Evolutionary conservation across 2,329 filamentous ascomycete species (phyloP), one percentile per base, ranked within the genome.

Genomic region (Phaeosphaeriaceae sp.): DNA sequence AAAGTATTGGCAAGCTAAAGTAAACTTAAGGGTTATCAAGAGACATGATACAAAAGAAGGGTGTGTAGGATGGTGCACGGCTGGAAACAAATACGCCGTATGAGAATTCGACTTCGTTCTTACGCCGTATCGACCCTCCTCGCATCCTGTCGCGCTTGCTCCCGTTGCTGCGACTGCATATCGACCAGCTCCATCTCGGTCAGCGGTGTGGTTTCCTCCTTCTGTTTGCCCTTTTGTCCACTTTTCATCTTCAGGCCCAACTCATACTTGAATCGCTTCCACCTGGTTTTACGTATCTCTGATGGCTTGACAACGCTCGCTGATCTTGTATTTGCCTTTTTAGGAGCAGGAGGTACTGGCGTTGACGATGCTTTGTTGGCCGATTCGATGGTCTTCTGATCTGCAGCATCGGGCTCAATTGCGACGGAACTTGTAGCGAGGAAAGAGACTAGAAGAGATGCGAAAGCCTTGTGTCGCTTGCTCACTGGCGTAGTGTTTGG

Each of bases 81-180:
- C 11, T 19, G 19, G 13, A 19, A 45, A 45, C 9, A 11, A 1
- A 19, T 45, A 19, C 42, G 36, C 7, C 36, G 15, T 15, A 7
- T 15, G 36, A 13, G 36, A 40, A n/a, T n/a, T 40, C 36, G 21
- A 11, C 42, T 19, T 11, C n/a, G 1, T 6, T 22, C 24, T 52
- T 20, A 56, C 77, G 96, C 85, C 89, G 97, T 92, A 31, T 94
- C 94, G 25, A 97, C 92, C 74, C 91, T 86, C 78, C 91, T 83
- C 5, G 94, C 94, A 53, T 91, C 90, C 80, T 97, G 81, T 57
- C 91, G 81, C 46, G 96, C 36, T 21, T 48, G 27, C 27, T 88
- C 61, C 90, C 52, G 85, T 80, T 97, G 92, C 72, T 88, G 83
- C 78, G 94, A 88, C 66, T 90, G 87, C 88, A 96, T 91, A 67